Base-by-base conservation (phyloP, 768 basidiomycete species). In the Artomyces pyxidatus region DNA sequence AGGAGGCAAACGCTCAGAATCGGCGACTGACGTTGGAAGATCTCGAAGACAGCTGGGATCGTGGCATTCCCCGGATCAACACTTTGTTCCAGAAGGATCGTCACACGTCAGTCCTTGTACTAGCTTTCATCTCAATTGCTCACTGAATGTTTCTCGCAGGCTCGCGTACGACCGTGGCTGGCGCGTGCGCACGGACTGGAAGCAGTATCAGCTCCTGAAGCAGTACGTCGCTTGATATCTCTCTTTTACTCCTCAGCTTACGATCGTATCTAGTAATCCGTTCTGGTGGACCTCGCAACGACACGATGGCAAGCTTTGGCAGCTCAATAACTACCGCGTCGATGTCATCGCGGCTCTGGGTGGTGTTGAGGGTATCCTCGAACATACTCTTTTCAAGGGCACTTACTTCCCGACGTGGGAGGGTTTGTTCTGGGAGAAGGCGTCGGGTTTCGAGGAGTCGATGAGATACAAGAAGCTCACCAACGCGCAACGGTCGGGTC, bases 231-330 rank as follows among this genome's bases (percentile, higher is more conserved):
- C 42, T n/a, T n/a, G n/a, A n/a, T n/a, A 17, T 38, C 25, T 49
- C 45, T 37, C 29, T 17, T 29, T 22, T 35, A 23, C 10, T 14
- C 8, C 17, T 21, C 21, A 12, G 14, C n/a, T n/a, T 21, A 22
- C 26, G 10, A 11, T n/a, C 47, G 42, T 19, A 26, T 45, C 4
- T 55, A 89, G 86, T 63, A 96, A 96, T 61, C 96, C 95, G 1
- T 98, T 97, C 81, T 93, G 90, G 90, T 99, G 96, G 96, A 98
- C 95, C 7, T 92, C 88, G 7, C 94, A 97, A 63, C 81, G 96
- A 6, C 95, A 96, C 54, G 92, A 95, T 57, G 92, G 90, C 42
- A 96, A 97, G 64, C 71, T 97, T 4, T 96, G 93, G 92, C 89
- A 96, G 58, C 70, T 99, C 48, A 97, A 97, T 72, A 94, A 94